Conservation (phyloP, 108 stramenopile species). For the Cyclotella choctawhatcheeana region DNA sequence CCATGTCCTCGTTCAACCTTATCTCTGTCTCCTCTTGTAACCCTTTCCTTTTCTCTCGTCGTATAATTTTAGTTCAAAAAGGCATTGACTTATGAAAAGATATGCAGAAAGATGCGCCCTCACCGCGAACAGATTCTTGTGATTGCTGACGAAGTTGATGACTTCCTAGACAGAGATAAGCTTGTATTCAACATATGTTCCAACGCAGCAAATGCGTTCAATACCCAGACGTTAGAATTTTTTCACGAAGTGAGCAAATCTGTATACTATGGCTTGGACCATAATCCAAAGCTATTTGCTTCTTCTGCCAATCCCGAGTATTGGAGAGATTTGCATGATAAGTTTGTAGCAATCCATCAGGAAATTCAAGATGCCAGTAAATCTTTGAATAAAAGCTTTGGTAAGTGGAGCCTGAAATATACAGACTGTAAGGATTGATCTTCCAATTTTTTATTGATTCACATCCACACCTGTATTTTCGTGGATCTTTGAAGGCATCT, state of each 20-base stretch:
- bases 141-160: constrained; percentile 60
- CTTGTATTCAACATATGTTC: constrained; percentile 68
- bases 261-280: constrained; percentile 43
- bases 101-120: constrained; percentile 54
- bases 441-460: too few species aligned
- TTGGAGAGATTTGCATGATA: constrained; percentile 50
- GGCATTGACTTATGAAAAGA: constrained; percentile 60
- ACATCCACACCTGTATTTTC: not conserved
- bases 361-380: constrained; percentile 65
- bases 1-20: not conserved
- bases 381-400: constrained; percentile 63
- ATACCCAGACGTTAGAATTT: constrained; percentile 40
- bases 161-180: constrained; percentile 63
- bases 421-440: too few species aligned
- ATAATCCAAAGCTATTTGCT: constrained; percentile 15
- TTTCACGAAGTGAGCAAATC: constrained; percentile 47
- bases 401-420: constrained; percentile 20
- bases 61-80: constrained; percentile 47
- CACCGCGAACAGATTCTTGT: constrained; percentile 59
- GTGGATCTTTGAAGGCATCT: constrained; percentile 34
- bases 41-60: not conserved
- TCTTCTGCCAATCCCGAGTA: constrained; percentile 52
- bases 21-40: not conserved
- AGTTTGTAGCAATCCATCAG: constrained; percentile 50
- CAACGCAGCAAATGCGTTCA: constrained; percentile 58